Percentiles rank a stretch among this genome's conserved stretches.
Evolutionary conservation across 768 basidiomycete genomes (phyloP).

Genomic region (Kwoniella sp.): DNA sequence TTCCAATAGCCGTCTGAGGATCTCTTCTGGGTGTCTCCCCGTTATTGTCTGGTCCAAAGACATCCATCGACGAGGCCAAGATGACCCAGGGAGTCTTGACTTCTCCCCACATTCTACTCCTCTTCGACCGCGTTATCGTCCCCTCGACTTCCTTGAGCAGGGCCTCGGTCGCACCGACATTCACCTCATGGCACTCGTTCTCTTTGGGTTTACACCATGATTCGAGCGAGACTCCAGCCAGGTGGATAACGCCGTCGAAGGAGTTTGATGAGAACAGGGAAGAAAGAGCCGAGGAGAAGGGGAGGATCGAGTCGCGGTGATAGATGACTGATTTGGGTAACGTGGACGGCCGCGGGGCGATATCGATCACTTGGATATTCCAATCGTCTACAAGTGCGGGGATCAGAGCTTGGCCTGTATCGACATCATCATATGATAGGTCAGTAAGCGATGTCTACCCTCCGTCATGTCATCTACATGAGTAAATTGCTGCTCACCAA

Average conservation of each 20-base stretch:
- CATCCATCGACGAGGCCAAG: slow-evolving; percentile 46
- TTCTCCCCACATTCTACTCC: slow-evolving; percentile 11
- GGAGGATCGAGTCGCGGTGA: slow-evolving; percentile 33
- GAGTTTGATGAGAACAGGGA: slow-evolving; percentile 27
- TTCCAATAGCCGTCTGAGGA: slow-evolving; percentile 41
- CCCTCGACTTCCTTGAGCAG: slow-evolving; percentile 28
- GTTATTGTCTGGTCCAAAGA: slow-evolving; percentile 38
- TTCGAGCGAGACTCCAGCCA: slow-evolving; percentile 42
- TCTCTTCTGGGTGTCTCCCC: slow-evolving; percentile 24
- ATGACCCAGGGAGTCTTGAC: slow-evolving; percentile 49
- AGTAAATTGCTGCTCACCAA: slow-evolving; percentile 29
- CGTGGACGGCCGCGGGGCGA: slow-evolving; percentile 30
- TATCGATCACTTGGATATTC: slow-evolving; percentile 41
- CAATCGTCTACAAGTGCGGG: slow-evolving; percentile 32
- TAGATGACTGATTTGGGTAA: slow-evolving; percentile 27
- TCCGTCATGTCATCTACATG: too few relatives aligned
- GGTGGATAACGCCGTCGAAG: slow-evolving; percentile 47
- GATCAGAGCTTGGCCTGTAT: slow-evolving; percentile 39
- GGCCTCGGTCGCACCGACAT: slow-evolving; percentile 62
- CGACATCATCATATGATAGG: neutral
- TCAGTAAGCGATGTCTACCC: neutral
- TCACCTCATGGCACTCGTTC: slow-evolving; percentile 42
- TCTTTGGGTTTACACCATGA: slow-evolving; percentile 44
- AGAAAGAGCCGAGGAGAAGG: slow-evolving; percentile 23
- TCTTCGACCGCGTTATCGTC: slow-evolving; percentile 3